A percentile compares a stretch with the other conserved stretches of the same genome.
Evolutionary conservation across 345 rosid species (phyloP).

Genomic region (Firmiana major): DNA sequence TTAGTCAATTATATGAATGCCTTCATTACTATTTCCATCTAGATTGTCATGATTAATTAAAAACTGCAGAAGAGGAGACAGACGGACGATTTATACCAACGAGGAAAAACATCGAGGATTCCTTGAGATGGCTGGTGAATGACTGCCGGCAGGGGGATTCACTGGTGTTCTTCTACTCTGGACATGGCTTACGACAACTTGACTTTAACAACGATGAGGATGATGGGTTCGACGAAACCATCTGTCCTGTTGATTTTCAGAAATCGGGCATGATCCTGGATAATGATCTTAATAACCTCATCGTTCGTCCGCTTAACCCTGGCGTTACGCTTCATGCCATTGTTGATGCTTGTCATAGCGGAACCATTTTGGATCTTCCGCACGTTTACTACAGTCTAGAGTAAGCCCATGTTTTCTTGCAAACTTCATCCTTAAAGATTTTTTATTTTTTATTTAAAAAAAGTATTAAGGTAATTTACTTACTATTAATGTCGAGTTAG

Average conservation of each 20-base stretch:
- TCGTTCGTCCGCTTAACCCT: constrained; percentile 40
- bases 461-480: too few species aligned
- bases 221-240: constrained; percentile 59
- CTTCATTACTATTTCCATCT: too few species aligned
- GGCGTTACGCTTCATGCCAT: constrained; percentile 62
- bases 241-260: constrained; percentile 51
- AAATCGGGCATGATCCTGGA: constrained; percentile 48
- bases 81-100: constrained; percentile 28
- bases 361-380: constrained; percentile 56
- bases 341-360: constrained; percentile 69
- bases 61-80: constrained; percentile 36
- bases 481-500: too few species aligned
- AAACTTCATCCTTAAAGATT: background rate
- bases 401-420: constrained; percentile 21
- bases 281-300: constrained; percentile 38
- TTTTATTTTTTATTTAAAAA: background rate
- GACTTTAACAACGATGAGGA: constrained; percentile 42
- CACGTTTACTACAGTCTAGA: constrained; percentile 24
- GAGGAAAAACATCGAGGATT: constrained; percentile 39
- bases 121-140: constrained; percentile 50
- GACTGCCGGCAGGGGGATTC: constrained; percentile 42
- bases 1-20: background rate
- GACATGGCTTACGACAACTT: constrained; percentile 49
- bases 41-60: background rate
- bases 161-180: constrained; percentile 55